Percentiles rank a stretch among this genome's conserved stretches.
Conservation (phyloP, 179 eudicot genomes). For the Corrigiola litoralis region DNA sequence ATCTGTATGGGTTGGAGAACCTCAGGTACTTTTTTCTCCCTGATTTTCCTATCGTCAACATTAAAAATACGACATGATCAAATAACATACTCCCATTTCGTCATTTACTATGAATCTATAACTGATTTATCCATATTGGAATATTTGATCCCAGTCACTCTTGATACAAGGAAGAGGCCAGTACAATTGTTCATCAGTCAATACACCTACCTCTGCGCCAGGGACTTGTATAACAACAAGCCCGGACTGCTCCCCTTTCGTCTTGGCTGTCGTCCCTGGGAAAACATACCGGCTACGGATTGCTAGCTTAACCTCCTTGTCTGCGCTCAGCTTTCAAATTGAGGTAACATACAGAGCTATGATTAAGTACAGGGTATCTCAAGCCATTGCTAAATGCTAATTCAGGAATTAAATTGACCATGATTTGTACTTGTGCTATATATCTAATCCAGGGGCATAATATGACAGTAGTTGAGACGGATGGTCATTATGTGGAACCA, state of each 20-base stretch:
- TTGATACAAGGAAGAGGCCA: conserved; percentile 67
- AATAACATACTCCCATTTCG: too few relatives aligned
- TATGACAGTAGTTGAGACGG: conserved; percentile 82
- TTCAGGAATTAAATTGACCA: too few relatives aligned
- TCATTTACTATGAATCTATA: too few relatives aligned
- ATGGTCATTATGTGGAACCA: conserved; percentile 72
- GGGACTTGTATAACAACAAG: conserved; percentile 44
- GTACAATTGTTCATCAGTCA: conserved; percentile 40
- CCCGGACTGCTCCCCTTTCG: conserved; percentile 57
- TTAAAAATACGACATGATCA: too few relatives aligned
- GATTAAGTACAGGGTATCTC: too few relatives aligned
- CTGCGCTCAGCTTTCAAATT: conserved; percentile 73
- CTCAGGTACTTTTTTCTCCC: conserved; percentile 49
- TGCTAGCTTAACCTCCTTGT: conserved; percentile 56
- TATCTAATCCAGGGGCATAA: conserved; percentile 60
- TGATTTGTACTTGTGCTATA: background rate
- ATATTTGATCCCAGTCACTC: too few relatives aligned
- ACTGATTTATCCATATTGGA: too few relatives aligned
- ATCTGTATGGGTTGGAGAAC: conserved; percentile 81
- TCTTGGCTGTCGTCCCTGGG: conserved; percentile 51
- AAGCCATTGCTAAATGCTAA: too few relatives aligned
- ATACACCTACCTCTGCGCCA: background rate
- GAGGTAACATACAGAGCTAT: conserved; percentile 36
- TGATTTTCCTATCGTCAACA: too few relatives aligned
- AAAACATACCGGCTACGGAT: conserved; percentile 67